Base-by-base conservation (phyloP, 2,329 filamentous ascomycete species). In the Neocucurbitaria cava region DNA sequence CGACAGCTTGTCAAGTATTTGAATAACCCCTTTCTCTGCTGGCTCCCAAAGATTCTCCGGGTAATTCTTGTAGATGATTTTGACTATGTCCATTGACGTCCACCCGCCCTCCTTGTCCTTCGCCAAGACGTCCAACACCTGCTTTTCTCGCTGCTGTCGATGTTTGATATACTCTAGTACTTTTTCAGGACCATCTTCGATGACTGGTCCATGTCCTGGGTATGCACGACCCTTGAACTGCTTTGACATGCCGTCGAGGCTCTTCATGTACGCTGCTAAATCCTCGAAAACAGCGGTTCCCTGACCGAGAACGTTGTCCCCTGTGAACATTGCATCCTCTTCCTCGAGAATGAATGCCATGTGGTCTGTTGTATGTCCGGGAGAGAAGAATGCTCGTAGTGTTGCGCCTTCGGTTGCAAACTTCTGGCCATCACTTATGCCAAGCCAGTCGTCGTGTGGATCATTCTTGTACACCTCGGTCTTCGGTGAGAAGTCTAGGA, bases 261-360 rank as follows among this genome's bases (percentile, higher is more conserved):
- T 91, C 18, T 74, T 70, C 58, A 96, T 79, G 71, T 96, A 96
- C 0, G 79, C 77, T 1, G 78, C 74, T 8, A 96, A 80, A 59
- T 95, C 86, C 72, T 96, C 91, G 63, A 96, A 96, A 0, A 95
- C 91, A 3, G 90, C 87, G 2, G 91, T 96, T 11, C 92, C 92
- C 56, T 96, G 90, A 1, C 92, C 92, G 1, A 96, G 82, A 1
- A 96, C 89, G 70, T 94, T 96, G 75, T 96, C 92, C 6, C 89
- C 92, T 0, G 92, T 96, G 74, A 96, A 95, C 78, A 96, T 87
- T 36, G 90, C 88, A 64, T 91, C 83, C 68, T 96, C 83, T 64
- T 96, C 90, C 41, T 88, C 83, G 4, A 96, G 76, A 5, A 92
- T 73, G 62, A 96, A 88, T 17, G 84, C 86, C 82, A 93, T 89